A percentile compares a stretch with the other conserved stretches of the same genome.
Conservation (phyloP, 139 green algal species). For the Picochlorum sp. region DNA sequence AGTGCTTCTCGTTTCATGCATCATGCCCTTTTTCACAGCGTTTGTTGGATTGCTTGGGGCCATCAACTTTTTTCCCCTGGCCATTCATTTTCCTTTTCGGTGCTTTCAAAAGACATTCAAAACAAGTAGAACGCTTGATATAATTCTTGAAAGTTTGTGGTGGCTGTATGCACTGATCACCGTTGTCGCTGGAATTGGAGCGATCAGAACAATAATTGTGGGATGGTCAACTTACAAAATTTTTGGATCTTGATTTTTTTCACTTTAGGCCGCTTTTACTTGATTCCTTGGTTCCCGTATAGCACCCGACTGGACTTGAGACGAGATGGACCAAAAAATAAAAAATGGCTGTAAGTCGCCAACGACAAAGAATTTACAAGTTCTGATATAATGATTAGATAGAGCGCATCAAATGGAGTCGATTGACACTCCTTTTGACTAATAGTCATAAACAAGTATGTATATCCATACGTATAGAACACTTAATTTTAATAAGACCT, state of each 20-base stretch:
- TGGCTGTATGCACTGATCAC: background rate
- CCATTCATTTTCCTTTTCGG: background rate
- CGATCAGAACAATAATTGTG: background rate
- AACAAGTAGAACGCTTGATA: background rate
- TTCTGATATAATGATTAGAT: background rate
- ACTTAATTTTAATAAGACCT: no score
- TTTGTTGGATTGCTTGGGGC: background rate
- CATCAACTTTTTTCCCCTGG: background rate
- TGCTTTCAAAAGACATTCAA: background rate
- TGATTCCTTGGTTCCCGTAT: background rate
- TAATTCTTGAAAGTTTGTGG: background rate
- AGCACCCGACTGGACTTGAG: background rate
- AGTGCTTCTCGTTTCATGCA: background rate
- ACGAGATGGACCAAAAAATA: background rate
- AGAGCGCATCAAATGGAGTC: background rate
- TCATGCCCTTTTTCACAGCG: background rate
- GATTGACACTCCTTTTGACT: background rate
- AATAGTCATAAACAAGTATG: no score
- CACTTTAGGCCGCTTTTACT: background rate
- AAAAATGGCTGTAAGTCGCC: background rate
- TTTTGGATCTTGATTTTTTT: background rate
- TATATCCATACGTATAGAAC: no score
- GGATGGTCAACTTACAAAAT: background rate
- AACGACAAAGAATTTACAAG: background rate
- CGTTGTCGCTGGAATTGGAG: background rate